phyloP scores from a whole-genome alignment of 441 rosid genomes.

The Arabidopsis hybrid region DNA sequence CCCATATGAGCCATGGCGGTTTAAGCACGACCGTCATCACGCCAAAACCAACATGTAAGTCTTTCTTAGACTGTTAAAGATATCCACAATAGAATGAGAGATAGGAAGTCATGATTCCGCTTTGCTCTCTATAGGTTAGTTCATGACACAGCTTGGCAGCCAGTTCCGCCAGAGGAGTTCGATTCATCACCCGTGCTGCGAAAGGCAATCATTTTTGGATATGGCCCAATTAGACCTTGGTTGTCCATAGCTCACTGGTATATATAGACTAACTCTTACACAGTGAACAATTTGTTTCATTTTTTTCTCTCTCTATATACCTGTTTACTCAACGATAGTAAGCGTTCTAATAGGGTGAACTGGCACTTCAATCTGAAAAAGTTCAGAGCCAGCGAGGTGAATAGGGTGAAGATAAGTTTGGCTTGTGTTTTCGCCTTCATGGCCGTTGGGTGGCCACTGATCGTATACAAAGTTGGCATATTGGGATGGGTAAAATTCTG shows the following conservation, averaged over 20 bases:
- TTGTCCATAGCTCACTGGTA: conserved; percentile 97
- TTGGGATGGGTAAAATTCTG: conserved; percentile 91
- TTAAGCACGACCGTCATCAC: conserved; percentile 94
- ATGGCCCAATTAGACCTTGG: conserved; percentile 93
- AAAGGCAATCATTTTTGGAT: conserved; percentile 77
- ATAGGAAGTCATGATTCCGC: background rate
- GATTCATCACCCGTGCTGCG: conserved; percentile 64
- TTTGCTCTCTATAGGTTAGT: conserved; percentile 57
- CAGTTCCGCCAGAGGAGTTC: conserved; percentile 76
- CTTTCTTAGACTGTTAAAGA: background rate
- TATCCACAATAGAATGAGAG: background rate
- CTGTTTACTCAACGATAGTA: conserved; percentile 25
- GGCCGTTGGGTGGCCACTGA: conserved; percentile 94
- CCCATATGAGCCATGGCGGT: conserved; percentile 98
- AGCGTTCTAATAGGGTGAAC: conserved; percentile 61
- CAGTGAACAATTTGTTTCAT: conserved; percentile 9
- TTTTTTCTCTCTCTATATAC: background rate
- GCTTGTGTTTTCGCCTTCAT: conserved; percentile 93
- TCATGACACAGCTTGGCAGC: conserved; percentile 98
- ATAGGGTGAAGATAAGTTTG: conserved; percentile 88
- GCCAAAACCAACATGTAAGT: conserved; percentile 93
- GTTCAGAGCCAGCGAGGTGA: conserved; percentile 81
- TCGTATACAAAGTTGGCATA: conserved; percentile 75
- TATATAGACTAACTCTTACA: background rate
- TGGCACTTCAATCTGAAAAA: conserved; percentile 83